A percentile compares a stretch with the other conserved stretches of the same genome.
Evolutionary conservation across 1,139 yeast genomes (phyloP).

Genomic region (Scheffersomyces titani): DNA sequence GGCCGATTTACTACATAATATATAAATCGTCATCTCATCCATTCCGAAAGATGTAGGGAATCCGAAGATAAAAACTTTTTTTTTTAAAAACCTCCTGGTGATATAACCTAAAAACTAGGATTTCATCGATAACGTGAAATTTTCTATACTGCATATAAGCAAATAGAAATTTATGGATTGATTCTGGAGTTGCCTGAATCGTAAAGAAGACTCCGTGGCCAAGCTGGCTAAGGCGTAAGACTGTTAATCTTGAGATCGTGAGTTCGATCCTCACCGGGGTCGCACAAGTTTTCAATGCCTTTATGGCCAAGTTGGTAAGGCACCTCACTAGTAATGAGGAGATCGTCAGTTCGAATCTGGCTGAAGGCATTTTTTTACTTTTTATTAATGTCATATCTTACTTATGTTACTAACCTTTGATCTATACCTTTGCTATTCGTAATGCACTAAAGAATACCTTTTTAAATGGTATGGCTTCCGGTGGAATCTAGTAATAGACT

Average conservation of each 20-base stretch:
- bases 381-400: background rate
- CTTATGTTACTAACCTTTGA: background rate
- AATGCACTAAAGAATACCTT: background rate
- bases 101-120: too few species aligned
- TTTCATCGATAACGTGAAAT: too few species aligned
- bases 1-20: too few species aligned
- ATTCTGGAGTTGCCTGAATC: background rate
- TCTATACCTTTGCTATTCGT: background rate
- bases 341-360: conserved; percentile 89
- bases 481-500: too few species aligned
- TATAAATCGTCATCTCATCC: too few species aligned
- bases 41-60: too few species aligned
- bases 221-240: conserved; percentile 19
- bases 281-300: conserved; percentile 10
- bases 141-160: background rate
- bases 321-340: conserved; percentile 91
- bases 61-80: too few species aligned
- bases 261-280: conserved; percentile 19
- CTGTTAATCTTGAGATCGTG: conserved; percentile 18
- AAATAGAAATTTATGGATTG: background rate
- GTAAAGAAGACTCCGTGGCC: conserved; percentile 18
- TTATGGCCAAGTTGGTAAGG: conserved; percentile 81
- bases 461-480: too few species aligned
- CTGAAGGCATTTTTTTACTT: conserved; percentile 58
- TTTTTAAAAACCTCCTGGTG: too few species aligned